Conservation (phyloP, 2,329 filamentous ascomycete species). For the Elsinoe fawcettii region DNA sequence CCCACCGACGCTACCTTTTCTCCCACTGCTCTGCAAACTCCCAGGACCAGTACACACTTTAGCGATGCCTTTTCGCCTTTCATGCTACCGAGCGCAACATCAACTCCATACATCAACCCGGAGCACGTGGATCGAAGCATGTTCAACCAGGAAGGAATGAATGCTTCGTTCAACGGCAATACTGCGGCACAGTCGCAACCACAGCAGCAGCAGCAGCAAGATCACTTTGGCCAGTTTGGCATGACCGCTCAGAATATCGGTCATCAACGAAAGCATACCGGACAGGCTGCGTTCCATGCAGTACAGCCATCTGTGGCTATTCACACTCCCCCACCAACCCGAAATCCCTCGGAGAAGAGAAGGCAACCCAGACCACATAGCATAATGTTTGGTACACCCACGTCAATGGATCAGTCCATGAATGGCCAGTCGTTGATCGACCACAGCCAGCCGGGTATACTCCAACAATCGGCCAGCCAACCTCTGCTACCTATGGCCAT, state of each 20-base stretch:
- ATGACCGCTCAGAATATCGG: slow-evolving; percentile 6
- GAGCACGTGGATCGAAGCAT: slow-evolving; percentile 11
- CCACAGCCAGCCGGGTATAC: slow-evolving; percentile 14
- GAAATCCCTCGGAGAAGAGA: slow-evolving; percentile 46
- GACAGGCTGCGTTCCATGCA: slow-evolving; percentile 44
- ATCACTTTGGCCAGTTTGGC: slow-evolving; percentile 12
- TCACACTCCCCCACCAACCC: slow-evolving; percentile 55
- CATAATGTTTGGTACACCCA: slow-evolving; percentile 14
- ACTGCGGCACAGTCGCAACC: slow-evolving; percentile 7
- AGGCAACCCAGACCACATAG: slow-evolving; percentile 32
- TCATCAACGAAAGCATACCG: slow-evolving; percentile 2
- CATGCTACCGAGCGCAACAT: slow-evolving; percentile 21
- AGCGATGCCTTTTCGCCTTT: slow-evolving; percentile 44
- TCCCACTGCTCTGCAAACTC: slow-evolving; percentile 36
- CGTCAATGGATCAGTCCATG: slow-evolving; percentile 10
- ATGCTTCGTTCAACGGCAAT: slow-evolving; percentile 20
- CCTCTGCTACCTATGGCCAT: slow-evolving; percentile 11
- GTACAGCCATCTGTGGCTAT: slow-evolving; percentile 54
- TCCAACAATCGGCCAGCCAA: slow-evolving; percentile 6
- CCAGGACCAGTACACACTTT: slow-evolving; percentile 40
- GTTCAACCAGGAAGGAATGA: slow-evolving; percentile 17
- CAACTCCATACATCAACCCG: slow-evolving; percentile 21
- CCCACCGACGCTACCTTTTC: slow-evolving; percentile 37
- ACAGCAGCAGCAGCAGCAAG: slow-evolving; percentile 1
- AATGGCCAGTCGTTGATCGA: slow-evolving; percentile 12